Percentiles rank a stretch among this genome's conserved stretches.
phyloP scores from a whole-genome alignment of 2,329 filamentous ascomycete species.

The Colletotrichum ledebouriae region DNA sequence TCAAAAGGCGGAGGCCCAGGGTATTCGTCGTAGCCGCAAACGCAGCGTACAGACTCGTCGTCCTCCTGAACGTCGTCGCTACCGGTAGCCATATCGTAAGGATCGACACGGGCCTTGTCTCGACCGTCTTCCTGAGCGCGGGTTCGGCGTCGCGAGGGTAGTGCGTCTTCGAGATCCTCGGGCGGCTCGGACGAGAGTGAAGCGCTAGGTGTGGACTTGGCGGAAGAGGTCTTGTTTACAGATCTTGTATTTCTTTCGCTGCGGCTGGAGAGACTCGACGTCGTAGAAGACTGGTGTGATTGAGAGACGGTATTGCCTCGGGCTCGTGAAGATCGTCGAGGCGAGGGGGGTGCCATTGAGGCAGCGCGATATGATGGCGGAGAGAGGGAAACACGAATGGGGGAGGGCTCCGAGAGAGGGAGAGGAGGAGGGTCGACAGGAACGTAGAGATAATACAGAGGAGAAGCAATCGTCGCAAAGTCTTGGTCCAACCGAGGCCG shows the following conservation, averaged over 20 bases:
- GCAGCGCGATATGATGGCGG: constrained; percentile 35
- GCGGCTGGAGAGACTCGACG: constrained; percentile 82
- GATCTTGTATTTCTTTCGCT: constrained; percentile 80
- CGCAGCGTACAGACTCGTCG: constrained; percentile 94
- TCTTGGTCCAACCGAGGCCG: constrained; percentile 45
- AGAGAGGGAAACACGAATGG: constrained; percentile 26
- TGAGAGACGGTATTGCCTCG: constrained; percentile 81
- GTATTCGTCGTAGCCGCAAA: constrained; percentile 95
- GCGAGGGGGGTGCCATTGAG: constrained; percentile 74
- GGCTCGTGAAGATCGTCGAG: constrained; percentile 92
- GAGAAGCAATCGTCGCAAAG: constrained; percentile 50
- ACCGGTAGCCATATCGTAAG: constrained; percentile 70
- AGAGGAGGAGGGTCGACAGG: constrained; percentile 48
- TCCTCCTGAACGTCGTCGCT: constrained; percentile 82
- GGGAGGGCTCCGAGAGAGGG: constrained; percentile 48
- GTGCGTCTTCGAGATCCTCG: constrained; percentile 77
- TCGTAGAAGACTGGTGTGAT: constrained; percentile 82
- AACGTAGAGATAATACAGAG: constrained; percentile 50
- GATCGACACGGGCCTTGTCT: constrained; percentile 61
- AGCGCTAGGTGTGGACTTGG: constrained; percentile 82
- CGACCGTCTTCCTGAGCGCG: constrained; percentile 77
- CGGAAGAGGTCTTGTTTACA: constrained; percentile 78
- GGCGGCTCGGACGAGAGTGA: constrained; percentile 79
- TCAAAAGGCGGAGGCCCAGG: constrained; percentile 82
- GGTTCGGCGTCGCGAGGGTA: constrained; percentile 82